These are phyloP conservation scores for Kokia cookei DNA, from an alignment of 441 rosid species.

Conservation along the genomic window DNA sequence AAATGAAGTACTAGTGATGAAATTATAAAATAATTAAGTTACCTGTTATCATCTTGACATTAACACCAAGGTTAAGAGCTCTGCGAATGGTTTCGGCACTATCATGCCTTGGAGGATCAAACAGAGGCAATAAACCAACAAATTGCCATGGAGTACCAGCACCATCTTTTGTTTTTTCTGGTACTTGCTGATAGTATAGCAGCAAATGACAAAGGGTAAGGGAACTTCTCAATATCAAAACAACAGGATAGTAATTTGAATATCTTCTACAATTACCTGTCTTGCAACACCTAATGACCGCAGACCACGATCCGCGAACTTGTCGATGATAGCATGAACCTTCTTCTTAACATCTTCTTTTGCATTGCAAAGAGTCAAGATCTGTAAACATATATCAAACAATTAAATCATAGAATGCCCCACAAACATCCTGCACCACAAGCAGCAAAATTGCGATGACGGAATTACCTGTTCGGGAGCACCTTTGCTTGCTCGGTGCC, in stretches of 20 bases:
- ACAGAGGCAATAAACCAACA: slow-evolving; percentile 66
- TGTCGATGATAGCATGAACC: slow-evolving; percentile 51
- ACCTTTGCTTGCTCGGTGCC: slow-evolving; percentile 96
- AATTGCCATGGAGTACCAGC: slow-evolving; percentile 67
- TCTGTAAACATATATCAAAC: slow-evolving; percentile 32
- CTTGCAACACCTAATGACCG: slow-evolving; percentile 68
- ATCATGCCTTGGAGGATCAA: slow-evolving; percentile 87
- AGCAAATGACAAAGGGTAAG: not conserved
- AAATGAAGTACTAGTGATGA: not conserved
- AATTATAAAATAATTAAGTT: not conserved
- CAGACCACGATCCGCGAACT: slow-evolving; percentile 85
- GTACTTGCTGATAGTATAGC: slow-evolving; percentile 37
- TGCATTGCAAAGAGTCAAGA: slow-evolving; percentile 59
- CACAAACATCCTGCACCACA: not conserved
- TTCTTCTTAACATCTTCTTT: slow-evolving; percentile 72
- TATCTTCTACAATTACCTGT: slow-evolving; percentile 32
- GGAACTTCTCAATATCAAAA: not conserved
- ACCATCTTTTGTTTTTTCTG: slow-evolving; percentile 61
- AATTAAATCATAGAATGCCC: not conserved
- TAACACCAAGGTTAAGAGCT: slow-evolving; percentile 91
- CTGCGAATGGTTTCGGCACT: slow-evolving; percentile 94
- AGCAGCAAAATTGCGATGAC: not conserved
- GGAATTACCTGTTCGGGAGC: slow-evolving; percentile 87
- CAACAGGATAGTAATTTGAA: not conserved
- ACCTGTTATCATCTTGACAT: slow-evolving; percentile 99